Evolutionary conservation across 2,329 filamentous ascomycete species (phyloP).

Genomic region (Fusarium sulawesiense): DNA sequence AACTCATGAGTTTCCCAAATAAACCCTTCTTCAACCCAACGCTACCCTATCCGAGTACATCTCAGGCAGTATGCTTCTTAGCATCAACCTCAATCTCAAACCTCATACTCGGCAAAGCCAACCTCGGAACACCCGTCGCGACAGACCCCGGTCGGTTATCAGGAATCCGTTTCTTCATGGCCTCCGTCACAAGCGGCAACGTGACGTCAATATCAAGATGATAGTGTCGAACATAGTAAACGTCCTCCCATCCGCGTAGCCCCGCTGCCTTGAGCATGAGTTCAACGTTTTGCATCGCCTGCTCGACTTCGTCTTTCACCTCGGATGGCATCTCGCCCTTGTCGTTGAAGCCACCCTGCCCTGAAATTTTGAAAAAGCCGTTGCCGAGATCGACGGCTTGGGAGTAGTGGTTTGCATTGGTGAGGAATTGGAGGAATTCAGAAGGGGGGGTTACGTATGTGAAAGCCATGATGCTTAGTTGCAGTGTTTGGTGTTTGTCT

Average conservation of each 20-base stretch:
- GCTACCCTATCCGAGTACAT: not conserved
- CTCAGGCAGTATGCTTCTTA: not conserved
- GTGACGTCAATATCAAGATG: conserved; percentile 39
- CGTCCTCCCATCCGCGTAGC: conserved; percentile 45
- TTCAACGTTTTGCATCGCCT: conserved; percentile 43
- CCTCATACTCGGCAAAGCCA: conserved; percentile 36
- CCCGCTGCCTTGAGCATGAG: conserved; percentile 39
- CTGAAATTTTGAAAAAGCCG: conserved; percentile 41
- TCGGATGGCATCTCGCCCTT: conserved; percentile 33
- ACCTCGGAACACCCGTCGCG: conserved; percentile 17
- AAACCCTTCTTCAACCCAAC: not conserved
- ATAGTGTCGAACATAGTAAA: conserved; percentile 43
- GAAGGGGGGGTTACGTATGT: conserved; percentile 17
- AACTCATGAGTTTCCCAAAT: not conserved
- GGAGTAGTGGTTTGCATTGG: conserved; percentile 39
- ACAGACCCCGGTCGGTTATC: conserved; percentile 23
- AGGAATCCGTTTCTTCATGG: conserved; percentile 25
- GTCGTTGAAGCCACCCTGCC: conserved; percentile 41
- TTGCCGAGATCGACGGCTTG: conserved; percentile 42
- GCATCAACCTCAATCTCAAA: conserved; percentile 43
- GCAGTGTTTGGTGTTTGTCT: no score
- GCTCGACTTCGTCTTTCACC: conserved; percentile 20
- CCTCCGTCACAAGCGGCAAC: conserved; percentile 12
- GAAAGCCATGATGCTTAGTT: not conserved
- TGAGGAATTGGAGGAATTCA: conserved; percentile 2